Base-by-base conservation (phyloP, 192 early-diverging fungal species). In the Dissophora globulifera region DNA sequence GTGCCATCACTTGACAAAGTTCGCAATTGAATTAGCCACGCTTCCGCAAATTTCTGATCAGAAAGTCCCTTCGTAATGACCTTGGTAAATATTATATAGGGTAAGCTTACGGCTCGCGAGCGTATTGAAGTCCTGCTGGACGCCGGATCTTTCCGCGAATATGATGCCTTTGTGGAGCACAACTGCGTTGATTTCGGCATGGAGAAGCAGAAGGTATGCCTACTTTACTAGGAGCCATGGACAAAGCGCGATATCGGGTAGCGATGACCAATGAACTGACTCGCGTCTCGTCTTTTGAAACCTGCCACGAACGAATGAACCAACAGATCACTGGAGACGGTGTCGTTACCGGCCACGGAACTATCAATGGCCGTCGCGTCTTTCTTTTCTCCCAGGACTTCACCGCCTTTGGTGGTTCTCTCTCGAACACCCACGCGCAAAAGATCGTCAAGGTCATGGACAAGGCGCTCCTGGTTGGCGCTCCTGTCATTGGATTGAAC, bases 361-460 rank as follows among this genome's bases (percentile, higher is more conserved):
- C 94, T 30, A 87, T 98, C 72, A 93, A 95, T 70, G 93, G 93
- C 9, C 90, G 96, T 20, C 88, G 90, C 5, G 90, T 95, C 20
- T 98, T 91, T 82, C 81, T 97, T 12, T 98, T 94, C 78, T 92
- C 90, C 26, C 95, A 98, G 78, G 96, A 98, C 50, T 96, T 96
- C 55, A 98, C 96, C 12, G 91, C 92, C 13, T 96, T 88, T 75
- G 96, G 96, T 58, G 96, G 96, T 7, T 92, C 90, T 50, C 79
- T 98, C 60, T 94, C 93, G 26, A 88, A 89, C 56, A 93, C 88
- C 27, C 93, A 97, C 78, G 94, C 96, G 2, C 84, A 87, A 56
- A 98, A 98, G 81, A 92, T 98, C 46, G 92, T 93, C 82, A 97
- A 95, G 81, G 81, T 93, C 61, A 94, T 98, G 93, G 95, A 98